Evolutionary conservation across 176 grass and related monocot genomes (phyloP).

Genomic region (Aegilops longissima): DNA sequence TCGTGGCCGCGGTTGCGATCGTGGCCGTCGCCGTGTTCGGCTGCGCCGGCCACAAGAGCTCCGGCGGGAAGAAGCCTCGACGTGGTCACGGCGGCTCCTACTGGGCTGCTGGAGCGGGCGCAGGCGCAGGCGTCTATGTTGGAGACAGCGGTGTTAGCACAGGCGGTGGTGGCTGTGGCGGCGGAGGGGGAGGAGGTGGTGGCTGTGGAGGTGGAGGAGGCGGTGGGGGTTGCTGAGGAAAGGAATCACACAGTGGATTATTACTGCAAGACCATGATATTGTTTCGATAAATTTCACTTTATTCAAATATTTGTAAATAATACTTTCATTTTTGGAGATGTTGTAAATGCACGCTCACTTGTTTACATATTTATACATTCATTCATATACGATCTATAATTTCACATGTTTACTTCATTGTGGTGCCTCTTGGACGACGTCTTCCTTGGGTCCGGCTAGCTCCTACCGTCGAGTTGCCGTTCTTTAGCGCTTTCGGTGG

Average conservation of each 20-base stretch:
- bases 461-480: too few species aligned
- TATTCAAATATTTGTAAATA: background rate
- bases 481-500: too few species aligned
- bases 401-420: too few species aligned
- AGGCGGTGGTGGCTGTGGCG: background rate
- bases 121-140: background rate
- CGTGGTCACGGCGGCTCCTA: background rate
- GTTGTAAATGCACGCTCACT: background rate
- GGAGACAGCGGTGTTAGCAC: background rate
- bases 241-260: background rate
- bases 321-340: background rate
- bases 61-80: background rate
- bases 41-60: constrained; percentile 1
- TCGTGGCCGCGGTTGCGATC: background rate
- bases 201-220: background rate
- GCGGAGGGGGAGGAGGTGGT: background rate
- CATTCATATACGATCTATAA: too few species aligned
- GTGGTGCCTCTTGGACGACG: too few species aligned
- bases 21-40: constrained; percentile 12
- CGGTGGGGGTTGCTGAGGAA: background rate
- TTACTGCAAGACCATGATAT: background rate
- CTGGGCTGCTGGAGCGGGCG: background rate
- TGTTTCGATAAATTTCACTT: background rate
- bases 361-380: background rate
- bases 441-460: too few species aligned